phyloP scores from a whole-genome alignment of 1,284 basidiomycete species.

The Golubevia pallescens region DNA sequence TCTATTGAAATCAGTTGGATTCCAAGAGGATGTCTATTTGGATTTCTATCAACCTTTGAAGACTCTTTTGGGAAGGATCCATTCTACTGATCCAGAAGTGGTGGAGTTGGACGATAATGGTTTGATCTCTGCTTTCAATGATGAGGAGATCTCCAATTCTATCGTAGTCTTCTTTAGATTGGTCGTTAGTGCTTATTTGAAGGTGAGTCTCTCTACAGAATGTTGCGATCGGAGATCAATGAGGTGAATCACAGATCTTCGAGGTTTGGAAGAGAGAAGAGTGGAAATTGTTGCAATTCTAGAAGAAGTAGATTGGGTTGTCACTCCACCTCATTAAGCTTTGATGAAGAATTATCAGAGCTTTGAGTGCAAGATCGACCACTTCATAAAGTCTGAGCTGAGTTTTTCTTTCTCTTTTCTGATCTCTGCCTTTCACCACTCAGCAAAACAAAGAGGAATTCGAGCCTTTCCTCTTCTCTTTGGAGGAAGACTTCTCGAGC shows the following conservation, averaged over 20 bases:
- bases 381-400: too few relatives aligned
- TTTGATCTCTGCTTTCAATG: constrained; percentile 40
- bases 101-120: constrained; percentile 30
- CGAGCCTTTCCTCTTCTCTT: constrained; percentile 40
- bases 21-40: constrained; percentile 29
- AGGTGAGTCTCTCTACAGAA: constrained; percentile 12
- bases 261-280: neutral
- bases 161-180: constrained; percentile 53
- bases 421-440: neutral
- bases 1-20: constrained; percentile 39
- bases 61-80: constrained; percentile 27
- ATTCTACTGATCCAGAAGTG: constrained; percentile 26
- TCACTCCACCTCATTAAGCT: too few relatives aligned
- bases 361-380: too few relatives aligned
- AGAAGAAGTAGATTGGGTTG: too few relatives aligned
- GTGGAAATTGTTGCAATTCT: too few relatives aligned
- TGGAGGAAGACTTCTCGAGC: constrained; percentile 13
- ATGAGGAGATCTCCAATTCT: constrained; percentile 44
- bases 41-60: constrained; percentile 52
- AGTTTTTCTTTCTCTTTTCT: neutral
- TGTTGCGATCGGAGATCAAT: too few relatives aligned
- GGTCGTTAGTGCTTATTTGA: constrained; percentile 40
- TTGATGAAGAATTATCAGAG: too few relatives aligned
- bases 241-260: neutral
- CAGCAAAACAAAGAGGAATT: constrained; percentile 42